Evolutionary conservation across 108 stramenopile genomes (phyloP).

Genomic region (Skeletonema potamos): DNA sequence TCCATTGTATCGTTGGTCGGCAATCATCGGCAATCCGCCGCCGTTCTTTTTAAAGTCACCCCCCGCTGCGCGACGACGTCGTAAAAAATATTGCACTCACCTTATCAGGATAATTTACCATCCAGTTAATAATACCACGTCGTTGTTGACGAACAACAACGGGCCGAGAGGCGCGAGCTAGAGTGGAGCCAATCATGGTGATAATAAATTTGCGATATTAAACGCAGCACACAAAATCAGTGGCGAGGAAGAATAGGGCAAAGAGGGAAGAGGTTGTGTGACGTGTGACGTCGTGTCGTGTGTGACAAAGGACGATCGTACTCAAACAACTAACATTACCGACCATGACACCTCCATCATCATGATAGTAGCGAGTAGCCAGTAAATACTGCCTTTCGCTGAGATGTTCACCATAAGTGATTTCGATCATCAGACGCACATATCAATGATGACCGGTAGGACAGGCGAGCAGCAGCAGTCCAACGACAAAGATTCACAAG

Average conservation of each 20-base stretch:
- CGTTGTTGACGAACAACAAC: slow-evolving; percentile 35
- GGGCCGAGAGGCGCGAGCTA: slow-evolving; percentile 29
- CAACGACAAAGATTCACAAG: background rate
- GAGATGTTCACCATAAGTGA: background rate
- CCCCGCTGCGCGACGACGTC: background rate
- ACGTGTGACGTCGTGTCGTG: too few relatives aligned
- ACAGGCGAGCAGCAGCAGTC: background rate
- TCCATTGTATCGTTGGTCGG: background rate
- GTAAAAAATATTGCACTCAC: slow-evolving; percentile 37
- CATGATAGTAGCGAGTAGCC: background rate
- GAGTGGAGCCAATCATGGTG: slow-evolving; percentile 53
- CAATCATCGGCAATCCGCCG: background rate
- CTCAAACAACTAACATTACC: too few relatives aligned
- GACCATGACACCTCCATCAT: too few relatives aligned
- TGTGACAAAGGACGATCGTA: too few relatives aligned
- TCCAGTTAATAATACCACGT: slow-evolving; percentile 62
- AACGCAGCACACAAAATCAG: too few relatives aligned
- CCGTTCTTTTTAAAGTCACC: background rate
- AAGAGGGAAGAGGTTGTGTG: background rate
- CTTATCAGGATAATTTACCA: slow-evolving; percentile 83
- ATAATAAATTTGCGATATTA: too few relatives aligned
- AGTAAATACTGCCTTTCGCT: too few relatives aligned
- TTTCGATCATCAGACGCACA: background rate
- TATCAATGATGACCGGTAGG: background rate
- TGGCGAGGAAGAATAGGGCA: background rate